Evolutionary conservation across 2,329 filamentous ascomycete species (phyloP).

Genomic region (Penicillium sp.): DNA sequence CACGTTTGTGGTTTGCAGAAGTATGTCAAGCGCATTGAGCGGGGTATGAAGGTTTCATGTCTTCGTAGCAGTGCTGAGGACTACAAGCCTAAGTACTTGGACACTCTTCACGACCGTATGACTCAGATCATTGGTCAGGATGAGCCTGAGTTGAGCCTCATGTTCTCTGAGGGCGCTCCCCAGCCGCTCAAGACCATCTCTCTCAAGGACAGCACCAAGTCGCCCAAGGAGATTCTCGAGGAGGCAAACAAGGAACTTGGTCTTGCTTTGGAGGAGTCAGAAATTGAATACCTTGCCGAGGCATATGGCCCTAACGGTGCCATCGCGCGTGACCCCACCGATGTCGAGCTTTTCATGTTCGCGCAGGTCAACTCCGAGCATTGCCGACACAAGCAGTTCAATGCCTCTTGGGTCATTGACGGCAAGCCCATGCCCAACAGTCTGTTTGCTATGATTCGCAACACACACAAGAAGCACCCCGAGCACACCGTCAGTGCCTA

Average conservation of each 20-base stretch:
- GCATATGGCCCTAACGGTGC: constrained; percentile 68
- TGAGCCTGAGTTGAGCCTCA: constrained; percentile 68
- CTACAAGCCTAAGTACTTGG: constrained; percentile 58
- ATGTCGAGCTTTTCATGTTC: constrained; percentile 99
- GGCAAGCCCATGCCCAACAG: constrained; percentile 76
- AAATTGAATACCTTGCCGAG: constrained; percentile 93
- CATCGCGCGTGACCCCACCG: constrained; percentile 68
- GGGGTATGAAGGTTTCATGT: constrained; percentile 76
- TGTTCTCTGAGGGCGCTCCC: constrained; percentile 74
- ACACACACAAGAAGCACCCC: constrained; percentile 80
- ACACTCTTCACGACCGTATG: constrained; percentile 90
- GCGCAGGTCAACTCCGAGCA: constrained; percentile 99
- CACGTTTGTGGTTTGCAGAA: constrained; percentile 82
- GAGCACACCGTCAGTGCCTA: constrained; percentile 91
- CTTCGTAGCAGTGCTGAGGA: constrained; percentile 58
- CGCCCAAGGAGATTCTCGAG: constrained; percentile 71
- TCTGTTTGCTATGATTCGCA: constrained; percentile 94
- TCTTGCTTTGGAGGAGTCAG: constrained; percentile 80
- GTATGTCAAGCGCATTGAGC: constrained; percentile 77
- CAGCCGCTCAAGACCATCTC: constrained; percentile 73
- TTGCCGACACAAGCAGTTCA: constrained; percentile 88
- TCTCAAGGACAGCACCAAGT: constrained; percentile 65
- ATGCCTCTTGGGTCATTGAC: constrained; percentile 94
- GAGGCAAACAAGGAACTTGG: constrained; percentile 83
- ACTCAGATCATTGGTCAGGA: constrained; percentile 75